Evolutionary conservation across 305 asterid species (phyloP), one percentile per base, ranked within the genome.

Genomic region (Rubia balearica): DNA sequence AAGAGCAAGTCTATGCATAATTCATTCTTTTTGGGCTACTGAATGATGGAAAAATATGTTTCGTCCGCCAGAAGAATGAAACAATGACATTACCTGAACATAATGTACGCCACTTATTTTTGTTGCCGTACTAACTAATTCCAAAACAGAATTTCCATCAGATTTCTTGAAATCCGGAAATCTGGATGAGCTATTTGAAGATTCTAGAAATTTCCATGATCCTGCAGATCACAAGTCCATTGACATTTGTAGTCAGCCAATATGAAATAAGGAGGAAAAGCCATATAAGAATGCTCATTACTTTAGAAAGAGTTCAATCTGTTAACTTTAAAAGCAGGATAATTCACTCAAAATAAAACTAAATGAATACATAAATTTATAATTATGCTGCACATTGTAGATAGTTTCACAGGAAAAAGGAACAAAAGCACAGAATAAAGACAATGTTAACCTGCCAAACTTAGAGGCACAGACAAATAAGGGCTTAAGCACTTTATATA

Each of bases 31-130:
- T 17, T 46, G 17, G 33, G 55, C 11, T 13, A 57, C 19, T 61
- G 10, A 73, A 46, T 53, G 33, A 30, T 16, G 53, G 13, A 70
- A 61, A 63, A n/a, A 45, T 19, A 40, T 61, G 41, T 51, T 59
- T 62, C 21, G 42, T 27, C 38, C 45, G n/a, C 45, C 48, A 69
- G 38, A 73, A 9, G 30, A 69, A 40, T 48, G 19, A 41, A 62
- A 21, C 2, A n/a, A 73, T 57, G 64, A 68, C 10, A 70, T 68
- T 82, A 91, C 99, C 97, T 95, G 97, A 81, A 95, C 92, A 85
- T 92, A 95, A 86, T 95, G 99, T 70, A 95, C 99, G 60, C 97
- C 99, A 51, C 86, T 85, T 75, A 95, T 89, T 86, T 95, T 95
- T 70, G 99, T 95, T 64, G 94, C 95, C 19, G 89, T 81, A 71